A percentile compares a stretch with the other conserved stretches of the same genome.
phyloP scores from a whole-genome alignment of 2,329 filamentous ascomycete species.

The Trichophyton benhamiae region DNA sequence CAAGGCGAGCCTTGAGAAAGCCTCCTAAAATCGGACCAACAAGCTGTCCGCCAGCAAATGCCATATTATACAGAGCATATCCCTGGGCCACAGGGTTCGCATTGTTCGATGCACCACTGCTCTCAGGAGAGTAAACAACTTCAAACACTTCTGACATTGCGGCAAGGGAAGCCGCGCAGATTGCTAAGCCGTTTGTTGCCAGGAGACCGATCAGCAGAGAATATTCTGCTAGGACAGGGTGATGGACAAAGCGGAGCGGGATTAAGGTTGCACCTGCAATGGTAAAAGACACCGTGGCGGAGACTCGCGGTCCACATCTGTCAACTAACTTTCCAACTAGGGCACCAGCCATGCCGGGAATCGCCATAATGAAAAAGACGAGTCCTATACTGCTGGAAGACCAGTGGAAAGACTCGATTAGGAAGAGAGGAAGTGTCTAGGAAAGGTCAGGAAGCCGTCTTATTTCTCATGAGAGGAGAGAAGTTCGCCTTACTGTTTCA shows the following conservation, averaged over 20 bases:
- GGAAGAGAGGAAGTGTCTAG: neutral
- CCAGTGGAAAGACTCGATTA: neutral
- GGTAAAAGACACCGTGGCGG: neutral
- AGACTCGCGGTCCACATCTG: neutral
- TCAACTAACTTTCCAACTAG: neutral
- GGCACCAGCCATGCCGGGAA: neutral
- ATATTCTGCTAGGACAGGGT: neutral
- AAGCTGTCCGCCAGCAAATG: constrained; percentile 48
- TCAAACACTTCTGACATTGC: neutral
- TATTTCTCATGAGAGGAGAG: neutral
- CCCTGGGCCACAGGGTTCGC: constrained; percentile 35
- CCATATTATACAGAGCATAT: constrained; percentile 53
- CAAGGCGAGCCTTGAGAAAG: constrained; percentile 22
- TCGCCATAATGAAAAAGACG: neutral
- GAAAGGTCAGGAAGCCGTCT: neutral
- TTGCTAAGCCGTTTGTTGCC: neutral
- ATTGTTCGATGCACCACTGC: neutral
- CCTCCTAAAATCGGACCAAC: constrained; percentile 49
- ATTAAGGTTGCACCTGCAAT: neutral
- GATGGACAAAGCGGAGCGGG: neutral
- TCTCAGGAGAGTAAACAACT: neutral
- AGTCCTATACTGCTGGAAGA: neutral
- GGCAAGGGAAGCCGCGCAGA: neutral
- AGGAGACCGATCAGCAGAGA: neutral
- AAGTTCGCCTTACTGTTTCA: neutral